Evolutionary conservation across 164 flowering plant genomes (phyloP).

Genomic region (Aristolochia fimbriata): DNA sequence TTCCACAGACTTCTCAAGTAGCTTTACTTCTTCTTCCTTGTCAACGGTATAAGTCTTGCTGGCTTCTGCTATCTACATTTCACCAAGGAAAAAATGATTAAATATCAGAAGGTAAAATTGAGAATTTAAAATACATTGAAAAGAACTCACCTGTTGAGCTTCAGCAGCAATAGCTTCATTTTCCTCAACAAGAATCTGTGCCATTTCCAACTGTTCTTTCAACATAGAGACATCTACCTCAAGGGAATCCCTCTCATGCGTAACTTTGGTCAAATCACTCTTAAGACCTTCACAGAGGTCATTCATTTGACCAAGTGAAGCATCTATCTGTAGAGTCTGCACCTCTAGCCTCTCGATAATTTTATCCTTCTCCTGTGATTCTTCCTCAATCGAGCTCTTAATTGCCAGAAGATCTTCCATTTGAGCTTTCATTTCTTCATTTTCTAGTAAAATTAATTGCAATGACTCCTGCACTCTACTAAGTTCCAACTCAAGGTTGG

Average conservation of each 20-base stretch:
- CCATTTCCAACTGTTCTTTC: constrained; percentile 55
- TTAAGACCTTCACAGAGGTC: constrained; percentile 33
- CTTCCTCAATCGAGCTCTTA: constrained; percentile 44
- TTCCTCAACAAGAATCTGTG: constrained; percentile 50
- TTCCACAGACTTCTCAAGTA: constrained; percentile 83
- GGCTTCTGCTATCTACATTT: constrained; percentile 52
- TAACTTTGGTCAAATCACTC: constrained; percentile 32
- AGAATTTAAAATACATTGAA: not conserved
- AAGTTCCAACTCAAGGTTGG: constrained; percentile 40
- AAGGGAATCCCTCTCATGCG: constrained; percentile 45
- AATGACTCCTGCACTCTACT: constrained; percentile 24
- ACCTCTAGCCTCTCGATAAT: constrained; percentile 41
- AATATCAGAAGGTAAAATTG: not conserved
- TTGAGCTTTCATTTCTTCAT: constrained; percentile 30
- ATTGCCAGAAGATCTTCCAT: constrained; percentile 28
- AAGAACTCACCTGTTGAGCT: constrained; percentile 57
- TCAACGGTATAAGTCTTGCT: constrained; percentile 58
- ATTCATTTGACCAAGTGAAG: constrained; percentile 37
- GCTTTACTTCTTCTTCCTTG: constrained; percentile 81
- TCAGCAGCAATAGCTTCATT: constrained; percentile 63
- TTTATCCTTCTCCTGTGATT: constrained; percentile 33
- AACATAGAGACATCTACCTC: constrained; percentile 29
- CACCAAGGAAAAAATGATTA: not conserved
- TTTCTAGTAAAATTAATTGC: constrained; percentile 30
- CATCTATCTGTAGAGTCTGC: constrained; percentile 44